Percentiles rank a stretch among this genome's conserved stretches.
Evolutionary conservation across 768 basidiomycete genomes (phyloP).

Genomic region (Lactarius akahatsu): DNA sequence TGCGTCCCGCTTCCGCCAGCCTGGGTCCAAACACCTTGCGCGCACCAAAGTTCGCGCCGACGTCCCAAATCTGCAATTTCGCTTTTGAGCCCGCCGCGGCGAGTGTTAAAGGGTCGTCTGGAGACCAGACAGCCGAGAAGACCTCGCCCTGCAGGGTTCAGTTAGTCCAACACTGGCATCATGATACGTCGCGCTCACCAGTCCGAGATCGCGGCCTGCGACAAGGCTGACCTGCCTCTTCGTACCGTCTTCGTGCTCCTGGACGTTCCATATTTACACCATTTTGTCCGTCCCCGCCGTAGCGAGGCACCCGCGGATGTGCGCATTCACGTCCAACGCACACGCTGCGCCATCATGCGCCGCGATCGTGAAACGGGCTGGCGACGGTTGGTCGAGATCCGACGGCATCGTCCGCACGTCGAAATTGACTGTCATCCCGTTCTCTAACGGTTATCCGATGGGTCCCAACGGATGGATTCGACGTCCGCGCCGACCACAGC

Average conservation of each 20-base stretch:
- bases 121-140: conserved; percentile 88
- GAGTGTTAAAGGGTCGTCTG: conserved; percentile 90
- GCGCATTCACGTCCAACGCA: conserved; percentile 86
- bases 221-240: conserved; percentile 82
- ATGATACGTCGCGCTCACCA: conserved; percentile 51
- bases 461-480: conserved; percentile 94
- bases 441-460: conserved; percentile 91
- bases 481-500: conserved; percentile 88
- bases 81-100: conserved; percentile 69
- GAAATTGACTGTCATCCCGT: conserved; percentile 89
- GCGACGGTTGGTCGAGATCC: conserved; percentile 58
- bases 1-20: too few species aligned
- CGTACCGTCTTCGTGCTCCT: conserved; percentile 58
- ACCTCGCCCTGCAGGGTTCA: conserved; percentile 79
- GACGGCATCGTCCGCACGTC: conserved; percentile 83
- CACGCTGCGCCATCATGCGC: conserved; percentile 93
- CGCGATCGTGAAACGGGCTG: conserved; percentile 81
- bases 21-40: too few species aligned
- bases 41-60: too few species aligned
- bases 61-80: too few species aligned
- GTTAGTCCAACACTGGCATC: conserved; percentile 3
- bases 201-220: conserved; percentile 83
- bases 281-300: conserved; percentile 97
- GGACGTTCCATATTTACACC: conserved; percentile 94
- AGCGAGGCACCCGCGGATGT: conserved; percentile 85